These are phyloP conservation scores for Abelmoschus esculentus DNA, from an alignment of 345 rosid genomes.

Conservation along the genomic window DNA sequence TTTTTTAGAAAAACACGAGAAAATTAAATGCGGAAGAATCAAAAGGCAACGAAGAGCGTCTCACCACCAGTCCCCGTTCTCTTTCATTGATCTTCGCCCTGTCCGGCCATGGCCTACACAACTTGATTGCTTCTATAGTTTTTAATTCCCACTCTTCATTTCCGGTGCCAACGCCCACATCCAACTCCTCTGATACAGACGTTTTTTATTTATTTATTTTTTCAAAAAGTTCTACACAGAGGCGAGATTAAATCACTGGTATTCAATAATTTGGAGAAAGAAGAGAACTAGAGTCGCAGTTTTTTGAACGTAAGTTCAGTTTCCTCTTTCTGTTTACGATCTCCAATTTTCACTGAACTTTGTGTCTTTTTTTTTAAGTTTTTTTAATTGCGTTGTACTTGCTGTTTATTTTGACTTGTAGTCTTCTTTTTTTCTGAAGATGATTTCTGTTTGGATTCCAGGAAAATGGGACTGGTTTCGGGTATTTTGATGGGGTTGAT, in stretches of 20 bases:
- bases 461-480: conserved; percentile 83
- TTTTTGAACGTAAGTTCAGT: background rate
- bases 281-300: background rate
- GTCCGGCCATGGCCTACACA: conserved; percentile 19
- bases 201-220: background rate
- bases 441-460: conserved; percentile 13
- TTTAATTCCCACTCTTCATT: background rate
- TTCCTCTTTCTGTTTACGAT: conserved; percentile 3
- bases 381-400: background rate
- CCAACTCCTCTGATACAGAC: background rate
- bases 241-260: background rate
- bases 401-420: background rate
- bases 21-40: background rate
- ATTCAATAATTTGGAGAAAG: background rate
- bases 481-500: conserved; percentile 74
- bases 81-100: background rate
- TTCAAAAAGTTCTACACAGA: no score
- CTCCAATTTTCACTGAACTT: background rate
- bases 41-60: background rate
- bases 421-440: conserved; percentile 7
- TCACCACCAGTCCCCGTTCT: background rate
- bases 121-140: conserved; percentile 10
- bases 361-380: no score
- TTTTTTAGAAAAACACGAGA: background rate
- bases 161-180: background rate